Evolutionary conservation across 768 basidiomycete genomes (phyloP).

Genomic region (Suillus subluteus): DNA sequence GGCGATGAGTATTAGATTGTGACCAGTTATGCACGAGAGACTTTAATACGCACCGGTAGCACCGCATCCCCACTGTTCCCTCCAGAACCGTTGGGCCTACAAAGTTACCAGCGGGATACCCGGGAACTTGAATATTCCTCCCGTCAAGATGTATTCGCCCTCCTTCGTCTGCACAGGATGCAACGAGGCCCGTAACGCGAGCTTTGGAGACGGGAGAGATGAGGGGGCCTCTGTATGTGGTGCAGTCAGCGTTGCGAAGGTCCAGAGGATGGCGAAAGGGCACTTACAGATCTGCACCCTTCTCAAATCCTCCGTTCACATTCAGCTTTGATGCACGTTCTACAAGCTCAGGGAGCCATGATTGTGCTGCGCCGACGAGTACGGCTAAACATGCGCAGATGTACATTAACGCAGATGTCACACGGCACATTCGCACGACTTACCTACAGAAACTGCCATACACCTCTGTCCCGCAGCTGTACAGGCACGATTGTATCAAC

Average conservation of each 20-base stretch:
- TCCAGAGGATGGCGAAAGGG: slow-evolving; percentile 9
- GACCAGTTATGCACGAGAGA: background rate
- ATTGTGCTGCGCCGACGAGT: slow-evolving; percentile 76
- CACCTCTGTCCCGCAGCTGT: slow-evolving; percentile 94
- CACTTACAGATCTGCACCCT: slow-evolving; percentile 75
- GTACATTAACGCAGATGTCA: slow-evolving; percentile 3
- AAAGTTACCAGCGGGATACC: slow-evolving; percentile 89
- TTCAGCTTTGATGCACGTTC: slow-evolving; percentile 80
- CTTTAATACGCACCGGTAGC: slow-evolving; percentile 68
- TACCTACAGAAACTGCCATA: slow-evolving; percentile 94
- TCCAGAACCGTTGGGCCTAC: slow-evolving; percentile 92
- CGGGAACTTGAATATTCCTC: slow-evolving; percentile 64
- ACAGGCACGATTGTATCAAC: slow-evolving; percentile 24
- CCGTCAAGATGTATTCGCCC: slow-evolving; percentile 90
- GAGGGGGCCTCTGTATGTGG: slow-evolving; percentile 61
- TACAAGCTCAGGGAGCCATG: slow-evolving; percentile 87
- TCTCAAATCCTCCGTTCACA: slow-evolving; percentile 91
- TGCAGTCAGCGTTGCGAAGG: slow-evolving; percentile 2
- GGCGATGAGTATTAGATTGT: slow-evolving; percentile 9
- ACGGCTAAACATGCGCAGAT: slow-evolving; percentile 47
- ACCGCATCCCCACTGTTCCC: slow-evolving; percentile 79
- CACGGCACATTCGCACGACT: slow-evolving; percentile 23
- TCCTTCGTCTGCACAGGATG: slow-evolving; percentile 76
- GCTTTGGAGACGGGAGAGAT: slow-evolving; percentile 84
- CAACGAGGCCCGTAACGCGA: slow-evolving; percentile 75